Evolutionary conservation across 352 stramenopile species (phyloP), one percentile per base, ranked within the genome.

Genomic region (Globisporangium spiculum): DNA sequence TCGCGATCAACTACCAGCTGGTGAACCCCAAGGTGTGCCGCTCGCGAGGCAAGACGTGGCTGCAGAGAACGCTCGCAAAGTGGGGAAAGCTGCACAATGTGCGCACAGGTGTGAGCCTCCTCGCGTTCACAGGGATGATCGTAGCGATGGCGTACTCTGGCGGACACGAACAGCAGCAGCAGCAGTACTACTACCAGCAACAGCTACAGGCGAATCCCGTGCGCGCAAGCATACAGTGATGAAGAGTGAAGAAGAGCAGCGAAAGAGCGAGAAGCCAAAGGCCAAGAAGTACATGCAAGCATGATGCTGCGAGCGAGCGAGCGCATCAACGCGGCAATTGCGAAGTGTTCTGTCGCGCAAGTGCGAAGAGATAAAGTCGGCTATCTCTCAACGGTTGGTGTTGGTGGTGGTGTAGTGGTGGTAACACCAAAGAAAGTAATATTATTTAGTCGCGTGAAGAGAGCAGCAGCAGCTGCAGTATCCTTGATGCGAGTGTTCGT

Each of bases 81-180:
- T 85, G 78, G 78, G 75, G 74, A 2, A 46, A 41, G 14, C 66
- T 83, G 38, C 78, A 85, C 54, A 63, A 72, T n/a, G 46, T 85
- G 3, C 78, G 78, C 58, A 72, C 74, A 2, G 66, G 59, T 38
- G 66, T 67, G 5, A 83, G 78, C 32, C 30, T 81, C 14, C 26
- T 76, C 12, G 78, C 75, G 41, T 83, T 80, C 44, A 74, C 74
- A 7, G 63, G 65, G 27, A 79, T 85, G 75, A 57, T 85, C 16
- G 64, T 74, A 24, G 78, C 74, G 20, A 67, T 85, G 64, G 62
- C 61, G 36, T 71, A 66, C 38, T 24, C 48, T 1, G 60, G 41
- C 41, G 46, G 36, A 3, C 27, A 10, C 24, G 32, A 16, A 12
- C 41, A 44, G 38, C 46, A 20, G 27, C 46, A 48, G 41, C 46